Base-by-base conservation (phyloP, 805 yeast genomes). In the Yarrowia hollandica region DNA sequence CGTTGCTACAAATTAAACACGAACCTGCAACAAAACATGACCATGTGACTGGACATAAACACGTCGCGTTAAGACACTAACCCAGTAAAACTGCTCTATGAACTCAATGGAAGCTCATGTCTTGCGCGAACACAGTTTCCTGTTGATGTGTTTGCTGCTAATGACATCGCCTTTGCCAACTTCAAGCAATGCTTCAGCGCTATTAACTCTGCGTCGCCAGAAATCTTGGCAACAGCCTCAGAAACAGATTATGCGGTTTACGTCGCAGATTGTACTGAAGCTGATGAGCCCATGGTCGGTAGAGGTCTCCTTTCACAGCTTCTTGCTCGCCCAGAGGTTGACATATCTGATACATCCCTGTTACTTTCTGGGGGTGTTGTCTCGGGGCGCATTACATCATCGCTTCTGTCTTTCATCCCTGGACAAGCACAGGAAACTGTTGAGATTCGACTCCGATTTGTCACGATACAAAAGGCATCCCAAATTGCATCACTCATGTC, bases 261-360 rank as follows among this genome's bases (percentile, higher is more conserved):
- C 61, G 67, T 75, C 3, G 70, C 65, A 15, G 78, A 75, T 64
- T 69, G 67, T 60, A 66, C 73, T 11, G 78, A 75, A 60, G 67
- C 66, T 15, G 75, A 66, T 46, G 61, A 62, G 41, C 77, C 78
- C 11, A 62, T 71, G 28, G 74, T 73, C 44, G 75, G 76, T 22
- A 77, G 75, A 61, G 78, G 78, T 12, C 61, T 67, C 60, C 64
- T 75, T 11, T 68, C 74, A 7, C 65, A 66, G 60, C 65, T 55
- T 30, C 31, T 55, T 3, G 28, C 59, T 6, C 44, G 58, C n/a
- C 58, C 58, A 14, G 44, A 35, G 23, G 58, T 52, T 2, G 58
- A 52, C 34, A 37, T 52, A 6, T 52, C 42, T 3, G 28, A 52
- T 19, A 34, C 44, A 1, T 25, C 42, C 5, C 4, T 15, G 8